Conservation (phyloP, 108 stramenopile species). For the Cyclostephanos tholiformis region DNA sequence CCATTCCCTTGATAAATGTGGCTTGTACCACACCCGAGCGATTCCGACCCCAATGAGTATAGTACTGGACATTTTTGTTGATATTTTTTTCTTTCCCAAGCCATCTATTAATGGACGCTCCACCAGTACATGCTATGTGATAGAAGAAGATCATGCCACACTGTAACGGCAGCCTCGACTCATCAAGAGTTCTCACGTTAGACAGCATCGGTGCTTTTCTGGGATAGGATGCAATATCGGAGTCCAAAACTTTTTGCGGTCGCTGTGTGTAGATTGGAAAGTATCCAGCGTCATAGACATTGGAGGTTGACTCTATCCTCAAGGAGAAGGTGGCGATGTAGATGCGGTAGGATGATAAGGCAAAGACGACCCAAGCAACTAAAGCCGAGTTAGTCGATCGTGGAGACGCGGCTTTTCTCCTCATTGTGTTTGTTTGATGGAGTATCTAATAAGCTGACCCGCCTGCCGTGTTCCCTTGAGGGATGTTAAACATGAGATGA, state of each 20-base stretch:
- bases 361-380: conserved; percentile 17
- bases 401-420: not conserved
- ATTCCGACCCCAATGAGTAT: conserved; percentile 45
- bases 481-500: no score
- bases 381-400: not conserved
- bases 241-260: conserved; percentile 6
- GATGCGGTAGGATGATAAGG: conserved; percentile 21
- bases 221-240: not conserved
- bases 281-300: conserved; percentile 29
- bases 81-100: conserved; percentile 41
- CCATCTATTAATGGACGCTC: conserved; percentile 42
- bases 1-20: conserved; percentile 33
- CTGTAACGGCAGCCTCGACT: conserved; percentile 5
- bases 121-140: conserved; percentile 46
- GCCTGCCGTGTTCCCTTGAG: not conserved
- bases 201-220: conserved; percentile 11
- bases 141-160: conserved; percentile 48
- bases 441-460: not conserved
- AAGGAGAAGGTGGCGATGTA: not conserved
- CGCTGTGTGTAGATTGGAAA: conserved; percentile 10
- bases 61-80: conserved; percentile 36
- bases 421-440: no score
- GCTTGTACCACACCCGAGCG: conserved; percentile 15
- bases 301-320: not conserved
- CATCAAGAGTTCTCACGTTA: conserved; percentile 2